phyloP scores from a whole-genome alignment of 139 green algal genomes.

The Micromonas commoda region DNA sequence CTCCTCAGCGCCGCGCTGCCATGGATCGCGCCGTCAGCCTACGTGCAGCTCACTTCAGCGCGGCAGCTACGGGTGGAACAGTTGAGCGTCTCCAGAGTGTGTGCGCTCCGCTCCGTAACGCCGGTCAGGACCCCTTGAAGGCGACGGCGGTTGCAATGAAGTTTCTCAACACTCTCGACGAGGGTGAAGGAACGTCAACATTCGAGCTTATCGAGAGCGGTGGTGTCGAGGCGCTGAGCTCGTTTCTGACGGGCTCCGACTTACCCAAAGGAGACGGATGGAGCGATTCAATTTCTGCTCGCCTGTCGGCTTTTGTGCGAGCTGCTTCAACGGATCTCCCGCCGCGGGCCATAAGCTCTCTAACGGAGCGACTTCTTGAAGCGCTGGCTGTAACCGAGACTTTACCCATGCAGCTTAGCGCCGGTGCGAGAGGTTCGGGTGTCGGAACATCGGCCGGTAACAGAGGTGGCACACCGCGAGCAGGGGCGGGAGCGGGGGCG shows the following conservation, averaged over 20 bases:
- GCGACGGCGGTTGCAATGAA: not conserved
- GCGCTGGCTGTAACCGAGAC: not conserved
- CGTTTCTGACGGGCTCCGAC: slow-evolving; percentile 53
- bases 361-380: not conserved
- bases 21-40: not conserved
- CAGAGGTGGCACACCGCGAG: not conserved
- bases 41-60: not conserved
- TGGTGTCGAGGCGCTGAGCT: slow-evolving; percentile 51
- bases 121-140: not conserved
- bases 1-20: not conserved
- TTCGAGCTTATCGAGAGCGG: slow-evolving; percentile 89
- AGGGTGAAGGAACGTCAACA: slow-evolving; percentile 51
- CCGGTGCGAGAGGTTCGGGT: no score
- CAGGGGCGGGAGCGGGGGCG: no score
- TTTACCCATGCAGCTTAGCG: not conserved
- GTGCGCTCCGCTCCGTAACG: not conserved
- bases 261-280: not conserved
- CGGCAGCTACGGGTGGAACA: not conserved
- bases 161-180: not conserved
- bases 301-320: not conserved
- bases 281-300: not conserved
- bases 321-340: not conserved
- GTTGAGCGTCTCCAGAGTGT: not conserved
- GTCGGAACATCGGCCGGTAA: not conserved
- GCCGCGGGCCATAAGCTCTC: not conserved